Evolutionary conservation across 2,329 filamentous ascomycete species (phyloP).

Genomic region (Ophiostoma sp.): DNA sequence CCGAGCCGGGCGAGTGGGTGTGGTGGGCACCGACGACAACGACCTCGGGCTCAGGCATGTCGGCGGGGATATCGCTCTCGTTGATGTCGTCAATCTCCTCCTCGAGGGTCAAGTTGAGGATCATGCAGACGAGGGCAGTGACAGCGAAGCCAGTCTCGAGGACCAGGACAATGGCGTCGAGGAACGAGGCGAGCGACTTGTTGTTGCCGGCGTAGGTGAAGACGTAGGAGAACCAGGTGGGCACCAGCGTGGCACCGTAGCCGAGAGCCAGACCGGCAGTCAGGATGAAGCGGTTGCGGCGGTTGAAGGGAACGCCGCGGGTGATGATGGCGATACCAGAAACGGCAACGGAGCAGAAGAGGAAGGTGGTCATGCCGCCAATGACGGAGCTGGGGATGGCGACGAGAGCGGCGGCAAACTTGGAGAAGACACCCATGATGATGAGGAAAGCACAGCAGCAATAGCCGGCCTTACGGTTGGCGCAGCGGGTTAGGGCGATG

Average conservation of each 20-base stretch:
- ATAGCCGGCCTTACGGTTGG: constrained; percentile 78
- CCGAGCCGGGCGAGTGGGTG: not conserved
- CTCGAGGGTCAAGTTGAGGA: constrained; percentile 71
- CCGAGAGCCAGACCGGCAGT: constrained; percentile 73
- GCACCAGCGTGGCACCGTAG: constrained; percentile 67
- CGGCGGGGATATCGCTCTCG: constrained; percentile 34
- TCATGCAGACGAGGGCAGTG: constrained; percentile 69
- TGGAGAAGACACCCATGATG: constrained; percentile 79
- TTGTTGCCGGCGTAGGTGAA: constrained; percentile 73
- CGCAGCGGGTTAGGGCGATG: constrained; percentile 77
- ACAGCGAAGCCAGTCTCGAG: constrained; percentile 76
- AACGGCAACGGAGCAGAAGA: constrained; percentile 75
- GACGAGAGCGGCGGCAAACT: constrained; percentile 77
- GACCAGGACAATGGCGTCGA: constrained; percentile 70
- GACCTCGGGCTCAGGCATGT: constrained; percentile 21
- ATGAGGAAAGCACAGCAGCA: constrained; percentile 75
- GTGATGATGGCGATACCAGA: constrained; percentile 76
- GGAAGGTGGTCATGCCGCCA: constrained; percentile 75
- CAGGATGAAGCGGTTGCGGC: constrained; percentile 78
- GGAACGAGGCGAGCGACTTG: constrained; percentile 67
- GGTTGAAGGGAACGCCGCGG: constrained; percentile 68
- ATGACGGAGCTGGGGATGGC: constrained; percentile 69
- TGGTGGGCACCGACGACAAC: not conserved
- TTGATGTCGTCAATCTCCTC: constrained; percentile 75
- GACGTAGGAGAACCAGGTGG: constrained; percentile 67